These are phyloP conservation scores for Ophiorrhiza pumila DNA, from an alignment of 257 asterid species.

Conservation along the genomic window DNA sequence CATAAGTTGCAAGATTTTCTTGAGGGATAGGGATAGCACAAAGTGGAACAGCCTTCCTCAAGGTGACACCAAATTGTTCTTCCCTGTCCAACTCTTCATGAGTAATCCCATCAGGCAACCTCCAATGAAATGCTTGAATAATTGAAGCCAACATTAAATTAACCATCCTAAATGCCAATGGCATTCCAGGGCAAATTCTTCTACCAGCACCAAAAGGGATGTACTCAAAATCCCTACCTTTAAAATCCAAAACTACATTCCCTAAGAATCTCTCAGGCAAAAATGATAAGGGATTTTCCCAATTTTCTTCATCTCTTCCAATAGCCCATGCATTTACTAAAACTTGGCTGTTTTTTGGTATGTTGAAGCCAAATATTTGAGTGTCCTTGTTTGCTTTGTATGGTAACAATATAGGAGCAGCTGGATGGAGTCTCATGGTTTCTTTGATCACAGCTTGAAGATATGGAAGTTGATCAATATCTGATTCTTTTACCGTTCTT, in stretches of 20 bases:
- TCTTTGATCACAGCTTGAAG: conserved; percentile 16
- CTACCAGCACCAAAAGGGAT: conserved; percentile 22
- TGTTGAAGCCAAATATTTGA: neutral
- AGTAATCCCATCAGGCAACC: neutral
- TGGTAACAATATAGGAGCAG: conserved; percentile 16
- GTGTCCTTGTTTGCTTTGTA: conserved; percentile 5
- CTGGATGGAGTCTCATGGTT: conserved; percentile 22
- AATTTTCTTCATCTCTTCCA: conserved; percentile 5
- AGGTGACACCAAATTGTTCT: conserved; percentile 16
- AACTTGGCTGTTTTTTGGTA: conserved; percentile 14
- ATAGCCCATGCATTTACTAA: conserved; percentile 21
- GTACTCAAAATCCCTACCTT: conserved; percentile 17
- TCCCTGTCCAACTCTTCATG: conserved; percentile 15
- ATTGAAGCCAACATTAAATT: conserved; percentile 17
- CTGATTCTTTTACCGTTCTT: conserved; percentile 3
- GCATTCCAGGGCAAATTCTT: conserved; percentile 21
- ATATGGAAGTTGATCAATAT: conserved; percentile 11
- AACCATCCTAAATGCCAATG: conserved; percentile 21
- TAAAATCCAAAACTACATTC: neutral
- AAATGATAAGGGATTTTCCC: conserved; percentile 14
- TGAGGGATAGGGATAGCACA: conserved; percentile 16
- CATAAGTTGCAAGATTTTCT: neutral
- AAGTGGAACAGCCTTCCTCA: conserved; percentile 18
- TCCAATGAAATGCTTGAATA: conserved; percentile 16
- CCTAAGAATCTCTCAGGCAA: conserved; percentile 14